These are phyloP conservation scores for Phytopythium ostracodes DNA, from an alignment of 352 stramenopile species.

Conservation along the genomic window DNA sequence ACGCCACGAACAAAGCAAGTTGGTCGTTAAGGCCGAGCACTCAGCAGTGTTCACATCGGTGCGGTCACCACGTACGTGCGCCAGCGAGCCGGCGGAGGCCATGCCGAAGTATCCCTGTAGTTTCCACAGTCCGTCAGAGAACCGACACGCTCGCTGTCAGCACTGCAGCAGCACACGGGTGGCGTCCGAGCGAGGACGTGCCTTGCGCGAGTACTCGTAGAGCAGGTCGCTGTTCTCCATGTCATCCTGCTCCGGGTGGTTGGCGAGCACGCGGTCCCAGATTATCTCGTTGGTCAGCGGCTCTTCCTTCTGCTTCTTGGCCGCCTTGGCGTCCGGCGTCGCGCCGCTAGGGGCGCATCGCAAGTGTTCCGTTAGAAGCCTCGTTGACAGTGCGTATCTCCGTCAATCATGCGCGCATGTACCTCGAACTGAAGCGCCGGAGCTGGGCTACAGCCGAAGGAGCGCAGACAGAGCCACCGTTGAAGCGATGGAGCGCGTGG, in stretches of 20 bases:
- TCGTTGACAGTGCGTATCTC: neutral
- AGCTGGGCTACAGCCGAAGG: slow-evolving; percentile 11
- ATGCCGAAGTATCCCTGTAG: slow-evolving; percentile 76
- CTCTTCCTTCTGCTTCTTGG: slow-evolving; percentile 28
- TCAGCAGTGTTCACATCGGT: neutral
- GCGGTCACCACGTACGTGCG: slow-evolving; percentile 39
- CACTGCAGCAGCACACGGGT: neutral
- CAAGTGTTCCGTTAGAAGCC: neutral
- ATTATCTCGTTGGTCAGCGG: slow-evolving; percentile 66
- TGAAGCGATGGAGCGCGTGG: neutral
- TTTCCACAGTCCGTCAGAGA: neutral
- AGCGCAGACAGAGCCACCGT: neutral
- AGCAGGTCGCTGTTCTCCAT: slow-evolving; percentile 63
- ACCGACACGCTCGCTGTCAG: neutral
- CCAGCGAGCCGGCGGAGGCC: slow-evolving; percentile 70
- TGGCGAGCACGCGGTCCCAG: slow-evolving; percentile 62
- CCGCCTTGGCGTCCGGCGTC: neutral
- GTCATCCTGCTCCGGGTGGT: slow-evolving; percentile 48
- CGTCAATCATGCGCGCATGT: neutral
- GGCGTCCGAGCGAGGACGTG: slow-evolving; percentile 12
- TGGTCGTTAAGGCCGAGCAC: no score
- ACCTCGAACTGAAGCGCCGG: slow-evolving; percentile 5
- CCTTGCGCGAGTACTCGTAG: slow-evolving; percentile 84
- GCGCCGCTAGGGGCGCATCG: neutral
- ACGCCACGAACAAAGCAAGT: neutral